phyloP scores from a whole-genome alignment of 257 asterid genomes.

The Przewalskia tangutica region DNA sequence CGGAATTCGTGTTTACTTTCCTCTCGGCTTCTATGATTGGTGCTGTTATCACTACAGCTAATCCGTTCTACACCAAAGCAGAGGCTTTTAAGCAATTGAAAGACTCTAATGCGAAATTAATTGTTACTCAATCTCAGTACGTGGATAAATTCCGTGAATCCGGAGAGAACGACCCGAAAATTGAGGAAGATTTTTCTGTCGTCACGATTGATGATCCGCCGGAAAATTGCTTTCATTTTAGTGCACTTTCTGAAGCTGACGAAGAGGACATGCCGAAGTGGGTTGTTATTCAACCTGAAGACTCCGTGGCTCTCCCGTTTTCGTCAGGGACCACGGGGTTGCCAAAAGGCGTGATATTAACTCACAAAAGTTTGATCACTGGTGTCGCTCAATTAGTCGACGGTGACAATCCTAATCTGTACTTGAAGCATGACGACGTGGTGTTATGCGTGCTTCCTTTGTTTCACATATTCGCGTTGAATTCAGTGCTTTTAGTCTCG shows the following conservation, averaged over 20 bases:
- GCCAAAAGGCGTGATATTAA: conserved; percentile 69
- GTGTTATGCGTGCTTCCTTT: conserved; percentile 63
- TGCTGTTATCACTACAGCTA: conserved; percentile 53
- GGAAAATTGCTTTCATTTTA: conserved; percentile 50
- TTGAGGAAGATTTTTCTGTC: conserved; percentile 39
- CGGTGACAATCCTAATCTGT: conserved; percentile 68
- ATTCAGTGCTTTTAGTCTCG: conserved; percentile 54
- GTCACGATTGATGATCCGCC: conserved; percentile 52
- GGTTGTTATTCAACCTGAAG: conserved; percentile 34
- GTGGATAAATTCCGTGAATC: conserved; percentile 54
- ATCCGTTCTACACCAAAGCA: conserved; percentile 46
- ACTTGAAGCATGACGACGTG: conserved; percentile 43
- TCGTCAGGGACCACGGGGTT: conserved; percentile 78
- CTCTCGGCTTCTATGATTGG: conserved; percentile 74
- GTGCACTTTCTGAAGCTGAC: conserved; percentile 28
- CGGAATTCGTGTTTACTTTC: conserved; percentile 69
- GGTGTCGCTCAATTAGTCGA: conserved; percentile 77
- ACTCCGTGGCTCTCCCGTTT: conserved; percentile 67
- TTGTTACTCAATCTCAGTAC: conserved; percentile 60
- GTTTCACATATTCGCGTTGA: conserved; percentile 60
- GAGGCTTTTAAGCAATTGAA: conserved; percentile 65
- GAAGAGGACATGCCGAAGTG: conserved; percentile 25
- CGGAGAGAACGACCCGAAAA: conserved; percentile 18
- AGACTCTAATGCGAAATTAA: conserved; percentile 39
- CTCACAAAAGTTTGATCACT: conserved; percentile 64